Evolutionary conservation across 352 stramenopile genomes (phyloP).

Genomic region (Thalassiosira mediterranea): DNA sequence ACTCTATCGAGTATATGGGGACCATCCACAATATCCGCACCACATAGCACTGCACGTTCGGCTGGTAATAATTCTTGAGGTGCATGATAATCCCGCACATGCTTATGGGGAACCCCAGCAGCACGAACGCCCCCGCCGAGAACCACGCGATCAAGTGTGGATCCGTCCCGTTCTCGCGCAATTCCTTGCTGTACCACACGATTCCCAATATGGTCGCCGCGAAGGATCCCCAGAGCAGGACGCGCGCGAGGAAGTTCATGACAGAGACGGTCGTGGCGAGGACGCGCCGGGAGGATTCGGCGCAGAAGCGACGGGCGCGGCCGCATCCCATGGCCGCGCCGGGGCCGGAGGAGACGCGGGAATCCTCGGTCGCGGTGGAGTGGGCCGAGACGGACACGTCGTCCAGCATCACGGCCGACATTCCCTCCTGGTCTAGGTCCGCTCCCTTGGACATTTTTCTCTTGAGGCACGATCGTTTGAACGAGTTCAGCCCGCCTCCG

Average conservation of each 20-base stretch:
- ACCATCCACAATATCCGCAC: conserved; percentile 98
- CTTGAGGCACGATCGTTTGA: conserved; percentile 13
- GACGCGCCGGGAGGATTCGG: conserved; percentile 23
- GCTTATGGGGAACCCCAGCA: conserved; percentile 85
- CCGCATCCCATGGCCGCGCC: conserved; percentile 40
- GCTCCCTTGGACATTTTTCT: conserved; percentile 16
- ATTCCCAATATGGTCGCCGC: conserved; percentile 57
- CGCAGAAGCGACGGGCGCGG: conserved; percentile 28
- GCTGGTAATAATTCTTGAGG: conserved; percentile 85
- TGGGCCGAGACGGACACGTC: background rate
- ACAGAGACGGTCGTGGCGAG: conserved; percentile 56
- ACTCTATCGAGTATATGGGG: conserved; percentile 96
- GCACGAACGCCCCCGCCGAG: conserved; percentile 81
- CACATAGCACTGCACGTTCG: conserved; percentile 88
- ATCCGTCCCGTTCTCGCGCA: conserved; percentile 79
- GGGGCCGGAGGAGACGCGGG: conserved; percentile 10
- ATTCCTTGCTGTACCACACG: conserved; percentile 78
- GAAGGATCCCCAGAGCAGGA: conserved; percentile 69
- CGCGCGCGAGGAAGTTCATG: conserved; percentile 73
- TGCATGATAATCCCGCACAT: conserved; percentile 85
- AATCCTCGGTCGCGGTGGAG: background rate
- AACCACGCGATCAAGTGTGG: conserved; percentile 85
- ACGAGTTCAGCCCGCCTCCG: background rate
- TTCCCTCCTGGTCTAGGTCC: background rate
- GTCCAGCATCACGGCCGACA: background rate